Conservation (phyloP, 2,329 filamentous ascomycete genomes). For the Proliferodiscus dingleyae region DNA sequence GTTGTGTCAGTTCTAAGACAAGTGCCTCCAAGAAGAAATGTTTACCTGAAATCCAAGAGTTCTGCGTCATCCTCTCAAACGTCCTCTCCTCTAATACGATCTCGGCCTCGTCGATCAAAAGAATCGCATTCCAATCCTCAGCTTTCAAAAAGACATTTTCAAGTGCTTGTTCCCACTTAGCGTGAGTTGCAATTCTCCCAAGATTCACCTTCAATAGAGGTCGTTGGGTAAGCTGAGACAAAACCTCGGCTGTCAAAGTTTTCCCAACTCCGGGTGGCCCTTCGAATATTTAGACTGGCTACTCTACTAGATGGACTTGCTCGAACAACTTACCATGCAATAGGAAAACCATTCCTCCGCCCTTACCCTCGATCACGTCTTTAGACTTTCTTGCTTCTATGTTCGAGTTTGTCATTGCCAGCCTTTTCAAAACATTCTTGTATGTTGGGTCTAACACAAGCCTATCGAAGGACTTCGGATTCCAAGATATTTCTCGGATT, state of each 20-base stretch:
- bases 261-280: conserved; percentile 7
- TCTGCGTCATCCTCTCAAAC: conserved; percentile 29
- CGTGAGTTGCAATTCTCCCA: conserved; percentile 3
- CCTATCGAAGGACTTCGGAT: too few species aligned
- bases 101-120: conserved; percentile 18
- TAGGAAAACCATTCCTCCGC: conserved; percentile 14
- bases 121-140: conserved; percentile 10
- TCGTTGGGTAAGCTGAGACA: conserved; percentile 8
- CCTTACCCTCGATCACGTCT: conserved; percentile 25
- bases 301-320: too few species aligned
- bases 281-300: too few species aligned
- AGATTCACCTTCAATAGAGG: conserved; percentile 6
- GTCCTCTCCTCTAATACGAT: conserved; percentile 10
- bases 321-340: conserved; percentile 10
- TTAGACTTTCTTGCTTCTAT: background rate
- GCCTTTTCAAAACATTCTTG: background rate
- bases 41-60: conserved; percentile 38
- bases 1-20: background rate
- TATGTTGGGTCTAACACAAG: too few species aligned
- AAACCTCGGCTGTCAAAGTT: conserved; percentile 8
- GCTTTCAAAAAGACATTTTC: conserved; percentile 11
- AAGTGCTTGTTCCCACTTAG: conserved; percentile 7
- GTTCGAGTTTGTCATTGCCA: background rate
- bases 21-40: conserved; percentile 21
- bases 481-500: too few species aligned